Conservation (phyloP, 257 asterid genomes). For the Nicotiana obtusifolia region DNA sequence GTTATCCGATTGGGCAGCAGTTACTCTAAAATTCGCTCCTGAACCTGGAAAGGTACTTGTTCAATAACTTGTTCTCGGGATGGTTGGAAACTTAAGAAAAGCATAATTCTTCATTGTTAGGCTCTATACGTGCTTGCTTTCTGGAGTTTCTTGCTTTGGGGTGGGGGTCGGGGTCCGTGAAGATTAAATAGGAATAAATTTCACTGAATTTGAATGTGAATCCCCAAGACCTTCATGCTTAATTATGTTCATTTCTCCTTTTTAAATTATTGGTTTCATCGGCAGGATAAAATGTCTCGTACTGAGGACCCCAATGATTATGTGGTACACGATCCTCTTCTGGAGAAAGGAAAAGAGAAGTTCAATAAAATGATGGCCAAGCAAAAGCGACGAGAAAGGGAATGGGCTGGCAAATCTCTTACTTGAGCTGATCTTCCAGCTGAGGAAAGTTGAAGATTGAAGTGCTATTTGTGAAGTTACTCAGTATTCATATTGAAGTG, state of each 20-base stretch:
- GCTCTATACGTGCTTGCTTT: background rate
- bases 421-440: slow-evolving; percentile 27
- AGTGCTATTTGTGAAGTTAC: background rate
- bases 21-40: slow-evolving; percentile 55
- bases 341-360: slow-evolving; percentile 96
- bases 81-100: background rate
- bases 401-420: slow-evolving; percentile 96
- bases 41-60: slow-evolving; percentile 67
- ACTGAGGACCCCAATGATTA: slow-evolving; percentile 87
- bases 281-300: slow-evolving; percentile 82
- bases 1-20: slow-evolving; percentile 57
- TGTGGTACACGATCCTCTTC: slow-evolving; percentile 84
- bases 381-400: slow-evolving; percentile 78
- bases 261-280: slow-evolving; percentile 4
- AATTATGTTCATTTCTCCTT: background rate
- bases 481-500: background rate
- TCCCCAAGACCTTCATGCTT: background rate
- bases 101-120: background rate
- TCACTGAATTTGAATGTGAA: background rate
- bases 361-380: slow-evolving; percentile 85
- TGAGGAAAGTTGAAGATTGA: background rate
- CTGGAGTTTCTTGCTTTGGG: background rate
- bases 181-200: background rate
- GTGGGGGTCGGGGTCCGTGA: background rate
- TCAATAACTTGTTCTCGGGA: background rate